phyloP scores from a whole-genome alignment of 2,329 filamentous ascomycete genomes.

The Emericellopsis cladophorae region DNA sequence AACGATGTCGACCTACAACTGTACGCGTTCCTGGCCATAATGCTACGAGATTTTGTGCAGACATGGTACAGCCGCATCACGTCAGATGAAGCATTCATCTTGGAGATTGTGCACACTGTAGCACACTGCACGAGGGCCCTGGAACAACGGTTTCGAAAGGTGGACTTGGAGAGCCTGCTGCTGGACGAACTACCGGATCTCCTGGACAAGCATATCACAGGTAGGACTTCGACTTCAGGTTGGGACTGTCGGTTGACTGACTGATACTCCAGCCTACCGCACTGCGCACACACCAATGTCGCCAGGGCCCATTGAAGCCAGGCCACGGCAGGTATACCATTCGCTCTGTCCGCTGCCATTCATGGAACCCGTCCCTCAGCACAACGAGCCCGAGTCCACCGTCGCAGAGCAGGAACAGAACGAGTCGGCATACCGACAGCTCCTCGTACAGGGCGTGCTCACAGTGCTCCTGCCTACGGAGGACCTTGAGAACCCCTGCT shows the following conservation, averaged over 20 bases:
- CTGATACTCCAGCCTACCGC: slow-evolving; percentile 50
- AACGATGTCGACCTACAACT: slow-evolving; percentile 89
- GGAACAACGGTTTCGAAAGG: slow-evolving; percentile 71
- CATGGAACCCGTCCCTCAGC: slow-evolving; percentile 61
- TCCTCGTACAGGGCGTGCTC: slow-evolving; percentile 73
- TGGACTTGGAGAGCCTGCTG: slow-evolving; percentile 72
- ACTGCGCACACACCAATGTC: slow-evolving; percentile 46
- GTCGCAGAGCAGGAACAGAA: slow-evolving; percentile 55
- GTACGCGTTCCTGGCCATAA: slow-evolving; percentile 82
- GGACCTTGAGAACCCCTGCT: slow-evolving; percentile 76
- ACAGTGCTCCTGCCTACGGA: slow-evolving; percentile 82
- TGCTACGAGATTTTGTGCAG: slow-evolving; percentile 82
- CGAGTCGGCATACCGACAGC: slow-evolving; percentile 73
- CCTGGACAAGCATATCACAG: slow-evolving; percentile 65
- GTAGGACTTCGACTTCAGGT: slow-evolving; percentile 30
- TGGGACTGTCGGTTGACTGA: slow-evolving; percentile 1
- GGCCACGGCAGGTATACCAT: slow-evolving; percentile 66
- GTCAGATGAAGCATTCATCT: slow-evolving; percentile 75
- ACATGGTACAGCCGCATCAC: slow-evolving; percentile 92
- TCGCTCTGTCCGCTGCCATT: slow-evolving; percentile 70
- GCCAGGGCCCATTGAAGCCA: slow-evolving; percentile 44
- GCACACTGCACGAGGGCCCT: slow-evolving; percentile 82
- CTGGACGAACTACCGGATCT: slow-evolving; percentile 81
- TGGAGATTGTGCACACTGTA: slow-evolving; percentile 79
- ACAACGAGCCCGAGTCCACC: slow-evolving; percentile 30